These are phyloP conservation scores for Neospermospora avenae DNA, from an alignment of 2,329 filamentous ascomycete genomes.

Conservation along the genomic window DNA sequence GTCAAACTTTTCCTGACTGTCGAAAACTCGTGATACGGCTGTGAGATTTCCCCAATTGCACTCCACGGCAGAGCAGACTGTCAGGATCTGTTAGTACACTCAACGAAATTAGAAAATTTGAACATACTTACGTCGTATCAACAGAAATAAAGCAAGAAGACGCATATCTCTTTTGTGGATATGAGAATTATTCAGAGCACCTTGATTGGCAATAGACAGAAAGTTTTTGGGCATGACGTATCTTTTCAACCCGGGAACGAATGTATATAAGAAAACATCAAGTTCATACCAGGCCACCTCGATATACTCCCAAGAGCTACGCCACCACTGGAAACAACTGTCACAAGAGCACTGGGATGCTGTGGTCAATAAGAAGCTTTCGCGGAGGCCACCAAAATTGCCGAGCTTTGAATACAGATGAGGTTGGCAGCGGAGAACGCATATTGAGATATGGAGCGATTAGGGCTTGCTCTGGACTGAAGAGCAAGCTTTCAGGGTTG, in stretches of 20 bases:
- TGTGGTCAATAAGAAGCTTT: background rate
- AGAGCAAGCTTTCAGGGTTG: no score
- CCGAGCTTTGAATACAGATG: no score
- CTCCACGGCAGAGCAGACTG: background rate
- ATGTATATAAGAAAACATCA: no score
- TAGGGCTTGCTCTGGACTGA: no score
- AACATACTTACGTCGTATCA: background rate
- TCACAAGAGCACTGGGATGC: background rate
- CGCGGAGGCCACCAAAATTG: background rate
- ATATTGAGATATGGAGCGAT: no score
- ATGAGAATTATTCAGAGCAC: no score
- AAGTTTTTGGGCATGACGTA: no score
- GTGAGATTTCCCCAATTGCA: background rate
- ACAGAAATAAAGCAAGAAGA: background rate
- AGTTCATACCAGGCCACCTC: background rate
- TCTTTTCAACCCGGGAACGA: no score
- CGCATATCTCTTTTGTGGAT: background rate
- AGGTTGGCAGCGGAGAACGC: no score
- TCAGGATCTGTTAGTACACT: background rate
- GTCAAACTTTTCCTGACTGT: background rate
- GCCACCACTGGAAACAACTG: background rate
- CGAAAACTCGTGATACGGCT: background rate
- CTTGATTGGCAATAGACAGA: no score
- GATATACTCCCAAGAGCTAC: background rate
- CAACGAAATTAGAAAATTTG: background rate